Conservation (phyloP, 139 green algal species). For the Pleodorina starrii region DNA sequence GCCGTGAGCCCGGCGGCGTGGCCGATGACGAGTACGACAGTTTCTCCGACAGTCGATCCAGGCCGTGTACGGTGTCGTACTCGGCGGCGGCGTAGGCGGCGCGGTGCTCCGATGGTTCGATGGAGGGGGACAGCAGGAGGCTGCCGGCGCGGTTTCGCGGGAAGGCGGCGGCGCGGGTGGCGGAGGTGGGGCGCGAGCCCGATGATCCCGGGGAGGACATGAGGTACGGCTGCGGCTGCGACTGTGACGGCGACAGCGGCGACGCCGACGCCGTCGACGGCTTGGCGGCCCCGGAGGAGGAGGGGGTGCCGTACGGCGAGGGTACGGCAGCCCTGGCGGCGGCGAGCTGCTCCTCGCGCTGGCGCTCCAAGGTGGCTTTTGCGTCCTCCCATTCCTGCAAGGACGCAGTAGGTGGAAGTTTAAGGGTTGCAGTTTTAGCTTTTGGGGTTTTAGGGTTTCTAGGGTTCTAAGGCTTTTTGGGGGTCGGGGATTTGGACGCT, state of each 20-base stretch:
- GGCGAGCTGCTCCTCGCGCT: constrained; percentile 47
- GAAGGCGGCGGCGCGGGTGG: background rate
- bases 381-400: constrained; percentile 38
- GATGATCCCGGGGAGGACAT: background rate
- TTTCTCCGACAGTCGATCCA: constrained; percentile 15
- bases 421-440: no score
- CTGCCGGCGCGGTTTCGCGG: background rate
- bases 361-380: constrained; percentile 41
- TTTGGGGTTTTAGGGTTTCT: background rate
- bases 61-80: constrained; percentile 18
- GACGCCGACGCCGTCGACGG: no score
- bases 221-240: background rate
- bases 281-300: no score
- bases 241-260: background rate
- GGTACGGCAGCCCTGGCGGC: no score
- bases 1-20: constrained; percentile 4
- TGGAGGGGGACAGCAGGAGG: background rate
- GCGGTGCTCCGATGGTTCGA: background rate
- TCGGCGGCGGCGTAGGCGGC: background rate
- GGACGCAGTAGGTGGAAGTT: background rate
- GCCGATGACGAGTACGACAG: background rate
- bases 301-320: no score
- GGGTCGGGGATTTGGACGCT: background rate
- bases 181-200: constrained; percentile 44
- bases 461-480: background rate